These are phyloP conservation scores for Cyberlindnera sargentensis DNA, from an alignment of 805 yeast species.

Conservation along the genomic window DNA sequence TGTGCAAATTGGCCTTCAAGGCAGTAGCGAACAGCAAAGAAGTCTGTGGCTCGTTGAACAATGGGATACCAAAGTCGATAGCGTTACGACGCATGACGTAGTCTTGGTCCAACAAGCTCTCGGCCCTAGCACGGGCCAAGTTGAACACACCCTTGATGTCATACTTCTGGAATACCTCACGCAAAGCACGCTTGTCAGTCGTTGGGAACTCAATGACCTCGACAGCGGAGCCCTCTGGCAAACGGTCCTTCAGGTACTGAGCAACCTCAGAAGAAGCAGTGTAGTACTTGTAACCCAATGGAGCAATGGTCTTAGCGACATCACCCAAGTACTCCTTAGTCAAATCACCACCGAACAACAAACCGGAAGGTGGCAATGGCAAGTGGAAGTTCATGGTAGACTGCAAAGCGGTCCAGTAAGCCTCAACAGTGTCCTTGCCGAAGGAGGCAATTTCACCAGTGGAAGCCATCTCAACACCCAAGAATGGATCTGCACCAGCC, in stretches of 20 bases:
- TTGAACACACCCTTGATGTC: slow-evolving; percentile 86
- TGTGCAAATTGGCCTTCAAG: slow-evolving; percentile 60
- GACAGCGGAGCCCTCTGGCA: slow-evolving; percentile 29
- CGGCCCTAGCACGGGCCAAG: slow-evolving; percentile 87
- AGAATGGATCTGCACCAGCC: slow-evolving; percentile 98
- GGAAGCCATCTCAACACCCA: slow-evolving; percentile 99
- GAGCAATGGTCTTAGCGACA: slow-evolving; percentile 63
- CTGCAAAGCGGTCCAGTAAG: slow-evolving; percentile 97
- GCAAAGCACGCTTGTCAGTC: slow-evolving; percentile 84
- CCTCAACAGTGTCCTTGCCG: slow-evolving; percentile 78
- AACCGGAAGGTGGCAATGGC: slow-evolving; percentile 85
- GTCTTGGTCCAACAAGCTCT: slow-evolving; percentile 75
- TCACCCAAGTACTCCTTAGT: slow-evolving; percentile 60
- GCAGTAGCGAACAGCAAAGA: slow-evolving; percentile 81
- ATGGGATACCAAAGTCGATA: slow-evolving; percentile 93
- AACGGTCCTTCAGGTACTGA: slow-evolving; percentile 51
- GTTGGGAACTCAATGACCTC: slow-evolving; percentile 84
- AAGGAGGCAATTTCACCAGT: slow-evolving; percentile 99
- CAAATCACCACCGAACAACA: slow-evolving; percentile 92
- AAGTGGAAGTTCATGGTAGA: slow-evolving; percentile 95
- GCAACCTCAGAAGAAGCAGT: slow-evolving; percentile 71
- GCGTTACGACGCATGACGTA: slow-evolving; percentile 99
- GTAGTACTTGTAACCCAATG: slow-evolving; percentile 76
- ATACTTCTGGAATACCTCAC: slow-evolving; percentile 87
- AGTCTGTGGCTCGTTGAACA: slow-evolving; percentile 95